Conservation (phyloP, 2,329 filamentous ascomycete species). For the Thelonectria olida region DNA sequence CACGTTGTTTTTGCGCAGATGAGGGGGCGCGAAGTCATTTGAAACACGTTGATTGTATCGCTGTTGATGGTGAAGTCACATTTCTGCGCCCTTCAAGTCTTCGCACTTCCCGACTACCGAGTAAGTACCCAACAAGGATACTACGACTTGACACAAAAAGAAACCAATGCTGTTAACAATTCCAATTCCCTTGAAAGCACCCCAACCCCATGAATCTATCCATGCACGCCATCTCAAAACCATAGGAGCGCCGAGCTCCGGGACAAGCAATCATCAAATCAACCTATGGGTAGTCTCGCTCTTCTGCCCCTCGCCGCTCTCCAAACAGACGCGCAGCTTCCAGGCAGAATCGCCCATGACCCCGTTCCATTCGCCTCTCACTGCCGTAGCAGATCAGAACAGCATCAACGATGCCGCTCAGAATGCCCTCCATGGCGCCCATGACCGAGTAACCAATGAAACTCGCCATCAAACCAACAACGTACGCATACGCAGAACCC, state of each 20-base stretch:
- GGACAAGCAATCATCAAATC: conserved; percentile 10
- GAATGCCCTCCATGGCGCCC: conserved; percentile 87
- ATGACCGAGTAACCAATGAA: conserved; percentile 96
- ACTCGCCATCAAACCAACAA: conserved; percentile 90
- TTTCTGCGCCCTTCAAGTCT: not conserved
- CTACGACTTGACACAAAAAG: not conserved
- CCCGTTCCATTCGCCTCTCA: conserved; percentile 76
- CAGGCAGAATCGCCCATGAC: conserved; percentile 83
- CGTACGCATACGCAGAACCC: conserved; percentile 92
- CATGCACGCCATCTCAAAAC: conserved; percentile 18
- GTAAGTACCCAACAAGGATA: too few relatives aligned
- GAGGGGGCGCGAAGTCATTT: not conserved
- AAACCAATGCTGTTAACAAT: too few relatives aligned
- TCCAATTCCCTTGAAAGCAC: not conserved
- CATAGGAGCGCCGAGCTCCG: conserved; percentile 15
- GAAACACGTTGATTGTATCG: not conserved
- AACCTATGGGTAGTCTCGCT: conserved; percentile 40
- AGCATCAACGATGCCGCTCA: conserved; percentile 88
- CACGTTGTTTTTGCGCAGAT: not conserved
- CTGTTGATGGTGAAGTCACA: not conserved
- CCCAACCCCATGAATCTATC: conserved; percentile 28
- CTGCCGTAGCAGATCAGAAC: conserved; percentile 94
- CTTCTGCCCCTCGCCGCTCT: conserved; percentile 55
- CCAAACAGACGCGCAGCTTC: conserved; percentile 92
- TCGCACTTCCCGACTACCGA: not conserved